A percentile compares a stretch with the other conserved stretches of the same genome.
Evolutionary conservation across 2,329 filamentous ascomycete species (phyloP).

Genomic region (Penicillium fuscoglaucum): DNA sequence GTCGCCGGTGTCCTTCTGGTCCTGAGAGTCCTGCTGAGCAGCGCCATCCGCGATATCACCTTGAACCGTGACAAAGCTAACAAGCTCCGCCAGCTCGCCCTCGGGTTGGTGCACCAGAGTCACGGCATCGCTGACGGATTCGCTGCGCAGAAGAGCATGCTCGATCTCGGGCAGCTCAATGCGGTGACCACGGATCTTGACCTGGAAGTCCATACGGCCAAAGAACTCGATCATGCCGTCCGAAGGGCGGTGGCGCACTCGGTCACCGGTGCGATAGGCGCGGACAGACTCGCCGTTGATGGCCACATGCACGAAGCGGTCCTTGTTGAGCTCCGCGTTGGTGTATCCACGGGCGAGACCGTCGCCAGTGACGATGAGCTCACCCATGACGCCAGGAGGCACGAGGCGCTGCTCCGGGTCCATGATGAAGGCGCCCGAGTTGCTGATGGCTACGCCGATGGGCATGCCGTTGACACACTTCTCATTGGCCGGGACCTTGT

Average conservation of each 20-base stretch:
- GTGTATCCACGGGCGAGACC: not conserved
- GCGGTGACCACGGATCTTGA: not conserved
- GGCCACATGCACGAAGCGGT: not conserved
- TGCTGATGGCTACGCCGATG: not conserved
- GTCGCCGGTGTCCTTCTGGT: not conserved
- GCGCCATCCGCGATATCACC: not conserved
- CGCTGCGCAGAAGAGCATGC: not conserved
- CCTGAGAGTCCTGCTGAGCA: not conserved
- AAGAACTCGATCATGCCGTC: not conserved
- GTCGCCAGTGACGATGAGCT: not conserved
- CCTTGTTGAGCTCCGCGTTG: not conserved
- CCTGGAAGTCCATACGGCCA: not conserved
- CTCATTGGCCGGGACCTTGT: not conserved
- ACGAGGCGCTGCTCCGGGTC: not conserved
- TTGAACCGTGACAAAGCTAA: not conserved
- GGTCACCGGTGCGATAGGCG: not conserved
- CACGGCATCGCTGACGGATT: not conserved
- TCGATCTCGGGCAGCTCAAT: not conserved
- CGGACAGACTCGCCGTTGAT: not conserved
- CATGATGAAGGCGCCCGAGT: not conserved
- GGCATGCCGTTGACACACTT: not conserved
- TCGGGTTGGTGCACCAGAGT: not conserved
- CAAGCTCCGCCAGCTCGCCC: not conserved
- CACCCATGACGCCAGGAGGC: not conserved
- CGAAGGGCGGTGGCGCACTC: not conserved